These are phyloP conservation scores for Takashimella tepidaria DNA, from an alignment of 1,284 basidiomycete genomes.

Conservation along the genomic window DNA sequence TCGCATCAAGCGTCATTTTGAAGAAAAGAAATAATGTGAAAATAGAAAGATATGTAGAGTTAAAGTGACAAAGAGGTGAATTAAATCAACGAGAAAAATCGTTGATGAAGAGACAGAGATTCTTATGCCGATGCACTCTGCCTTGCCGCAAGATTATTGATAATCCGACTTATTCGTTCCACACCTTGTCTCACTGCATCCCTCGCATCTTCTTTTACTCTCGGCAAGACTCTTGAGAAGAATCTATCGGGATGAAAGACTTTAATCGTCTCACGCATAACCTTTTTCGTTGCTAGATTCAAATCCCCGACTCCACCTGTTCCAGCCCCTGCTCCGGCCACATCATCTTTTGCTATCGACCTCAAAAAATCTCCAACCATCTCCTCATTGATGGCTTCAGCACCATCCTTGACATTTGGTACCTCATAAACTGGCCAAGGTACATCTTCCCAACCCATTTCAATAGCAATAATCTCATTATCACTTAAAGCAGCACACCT, in stretches of 20 bases:
- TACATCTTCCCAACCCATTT: constrained; percentile 58
- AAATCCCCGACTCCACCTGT: constrained; percentile 46
- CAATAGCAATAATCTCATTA: constrained; percentile 14
- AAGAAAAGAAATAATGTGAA: no score
- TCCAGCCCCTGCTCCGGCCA: constrained; percentile 50
- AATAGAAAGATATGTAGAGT: no score
- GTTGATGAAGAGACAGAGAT: no score
- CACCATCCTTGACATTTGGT: constrained; percentile 37
- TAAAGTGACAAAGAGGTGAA: no score
- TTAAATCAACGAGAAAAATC: no score
- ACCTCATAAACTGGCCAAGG: constrained; percentile 66
- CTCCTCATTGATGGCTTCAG: constrained; percentile 41
- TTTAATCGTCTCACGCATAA: constrained; percentile 57
- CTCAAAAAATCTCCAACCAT: constrained; percentile 55
- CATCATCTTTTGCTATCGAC: constrained; percentile 51
- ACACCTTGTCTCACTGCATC: constrained; percentile 60
- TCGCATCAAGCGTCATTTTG: no score
- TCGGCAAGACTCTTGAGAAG: constrained; percentile 56
- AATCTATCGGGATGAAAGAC: constrained; percentile 72
- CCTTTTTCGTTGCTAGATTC: constrained; percentile 52
- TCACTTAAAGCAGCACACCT: constrained; percentile 17
- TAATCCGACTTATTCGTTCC: constrained; percentile 44
- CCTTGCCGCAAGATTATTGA: constrained; percentile 22
- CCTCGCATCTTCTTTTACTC: constrained; percentile 57
- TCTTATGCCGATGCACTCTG: no score